A percentile compares a stretch with the other conserved stretches of the same genome.
Conservation (phyloP, 1,139 yeast genomes). For the Zhuliangozyma parablackwelliae region DNA sequence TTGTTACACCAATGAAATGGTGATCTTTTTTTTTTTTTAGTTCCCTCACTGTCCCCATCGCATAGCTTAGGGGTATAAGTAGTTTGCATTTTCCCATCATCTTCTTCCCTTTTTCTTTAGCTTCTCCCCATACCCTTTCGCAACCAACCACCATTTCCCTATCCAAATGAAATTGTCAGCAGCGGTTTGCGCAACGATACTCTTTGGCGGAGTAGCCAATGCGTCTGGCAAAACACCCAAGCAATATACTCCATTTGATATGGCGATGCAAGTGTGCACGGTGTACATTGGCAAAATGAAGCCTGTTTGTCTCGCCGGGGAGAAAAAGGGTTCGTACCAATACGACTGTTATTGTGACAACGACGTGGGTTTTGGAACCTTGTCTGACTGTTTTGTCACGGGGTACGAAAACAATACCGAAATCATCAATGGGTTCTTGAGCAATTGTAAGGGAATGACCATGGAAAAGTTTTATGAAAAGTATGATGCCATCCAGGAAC, state of each 20-base stretch:
- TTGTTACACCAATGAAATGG: too few relatives aligned
- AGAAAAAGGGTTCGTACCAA: constrained; percentile 1
- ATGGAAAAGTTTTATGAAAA: constrained; percentile 5
- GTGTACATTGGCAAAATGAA: constrained; percentile 2
- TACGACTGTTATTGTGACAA: constrained; percentile 14
- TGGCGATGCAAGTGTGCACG: constrained; percentile 8
- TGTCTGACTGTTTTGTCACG: constrained; percentile 14
- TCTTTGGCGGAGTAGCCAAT: constrained; percentile 17
- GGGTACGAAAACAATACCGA: constrained; percentile 14
- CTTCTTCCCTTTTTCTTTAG: too few relatives aligned
- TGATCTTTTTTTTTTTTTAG: too few relatives aligned
- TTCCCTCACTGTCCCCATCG: too few relatives aligned
- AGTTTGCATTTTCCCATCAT: too few relatives aligned
- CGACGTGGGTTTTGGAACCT: constrained; percentile 16
- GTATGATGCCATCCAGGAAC: constrained; percentile 4
- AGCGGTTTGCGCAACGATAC: constrained; percentile 22
- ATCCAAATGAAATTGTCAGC: constrained; percentile 16
- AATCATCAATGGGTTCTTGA: constrained; percentile 11
- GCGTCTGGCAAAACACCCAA: constrained; percentile 4
- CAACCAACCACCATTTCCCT: too few relatives aligned
- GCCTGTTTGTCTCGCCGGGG: constrained; percentile 6
- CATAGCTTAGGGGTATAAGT: too few relatives aligned
- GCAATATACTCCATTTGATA: constrained; percentile 2
- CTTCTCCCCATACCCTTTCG: too few relatives aligned
- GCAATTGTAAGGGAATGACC: constrained; percentile 10